These are phyloP conservation scores for Moringa oleifera DNA, from an alignment of 345 rosid genomes.

Conservation along the genomic window DNA sequence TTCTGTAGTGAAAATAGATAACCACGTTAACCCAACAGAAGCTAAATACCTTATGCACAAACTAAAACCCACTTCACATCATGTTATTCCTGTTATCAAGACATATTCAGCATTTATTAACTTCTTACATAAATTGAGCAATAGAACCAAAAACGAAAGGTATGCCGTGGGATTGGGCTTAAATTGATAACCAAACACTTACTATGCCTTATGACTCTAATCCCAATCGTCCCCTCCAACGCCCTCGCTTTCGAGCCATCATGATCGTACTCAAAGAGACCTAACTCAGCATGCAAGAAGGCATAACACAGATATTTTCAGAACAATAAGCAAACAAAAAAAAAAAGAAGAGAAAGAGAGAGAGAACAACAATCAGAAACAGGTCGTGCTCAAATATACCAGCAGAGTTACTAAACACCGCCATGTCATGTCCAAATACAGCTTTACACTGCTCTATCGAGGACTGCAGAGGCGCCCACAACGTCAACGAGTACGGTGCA, in stretches of 20 bases:
- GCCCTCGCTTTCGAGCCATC: constrained; percentile 76
- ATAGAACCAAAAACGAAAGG: background rate
- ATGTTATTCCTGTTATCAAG: constrained; percentile 1
- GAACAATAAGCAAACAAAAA: constrained; percentile 8
- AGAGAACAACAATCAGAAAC: background rate
- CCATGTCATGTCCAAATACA: constrained; percentile 74
- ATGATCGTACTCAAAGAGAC: constrained; percentile 83
- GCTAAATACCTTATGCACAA: background rate
- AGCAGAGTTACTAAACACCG: constrained; percentile 91
- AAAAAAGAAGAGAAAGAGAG: no score
- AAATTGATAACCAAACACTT: constrained; percentile 21
- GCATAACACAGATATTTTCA: background rate
- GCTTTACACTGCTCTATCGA: constrained; percentile 76
- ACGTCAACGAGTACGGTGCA: constrained; percentile 73
- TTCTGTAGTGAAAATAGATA: constrained; percentile 27
- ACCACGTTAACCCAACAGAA: constrained; percentile 12
- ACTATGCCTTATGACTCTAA: constrained; percentile 90
- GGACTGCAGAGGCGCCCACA: constrained; percentile 59
- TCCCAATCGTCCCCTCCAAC: constrained; percentile 81
- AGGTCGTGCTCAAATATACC: constrained; percentile 37
- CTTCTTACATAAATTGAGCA: background rate
- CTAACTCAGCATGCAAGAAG: constrained; percentile 30
- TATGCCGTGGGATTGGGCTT: background rate
- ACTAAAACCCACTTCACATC: background rate
- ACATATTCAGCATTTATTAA: background rate